Conservation (phyloP, 352 stramenopile genomes). For the Phytopythium ostracodes region DNA sequence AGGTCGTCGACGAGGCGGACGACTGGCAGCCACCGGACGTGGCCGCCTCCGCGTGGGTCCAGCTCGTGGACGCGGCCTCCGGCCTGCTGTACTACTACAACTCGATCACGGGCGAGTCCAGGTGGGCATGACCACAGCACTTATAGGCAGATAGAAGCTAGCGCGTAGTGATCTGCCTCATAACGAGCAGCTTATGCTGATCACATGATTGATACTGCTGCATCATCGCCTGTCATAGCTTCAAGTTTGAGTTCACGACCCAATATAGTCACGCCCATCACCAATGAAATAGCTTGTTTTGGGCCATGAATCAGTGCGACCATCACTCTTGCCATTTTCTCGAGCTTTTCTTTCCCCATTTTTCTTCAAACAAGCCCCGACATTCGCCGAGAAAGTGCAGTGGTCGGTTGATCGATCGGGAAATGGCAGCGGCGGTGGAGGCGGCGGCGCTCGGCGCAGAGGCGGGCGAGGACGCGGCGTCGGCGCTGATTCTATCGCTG, state of each 20-base stretch:
- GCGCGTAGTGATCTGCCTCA: not conserved
- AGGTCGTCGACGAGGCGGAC: slow-evolving; percentile 28
- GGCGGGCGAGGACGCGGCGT: slow-evolving; percentile 9
- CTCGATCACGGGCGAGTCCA: slow-evolving; percentile 56
- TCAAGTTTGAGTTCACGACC: not conserved
- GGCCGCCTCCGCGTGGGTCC: slow-evolving; percentile 39
- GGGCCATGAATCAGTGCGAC: not conserved
- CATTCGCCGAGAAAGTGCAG: not conserved
- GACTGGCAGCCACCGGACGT: slow-evolving; percentile 15
- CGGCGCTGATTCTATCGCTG: slow-evolving; percentile 18
- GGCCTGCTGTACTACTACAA: slow-evolving; percentile 80
- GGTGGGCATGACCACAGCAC: slow-evolving; percentile 48
- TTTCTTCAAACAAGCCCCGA: not conserved
- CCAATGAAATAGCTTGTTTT: not conserved
- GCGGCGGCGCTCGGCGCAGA: not conserved
- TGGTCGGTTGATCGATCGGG: not conserved
- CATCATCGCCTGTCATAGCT: no score
- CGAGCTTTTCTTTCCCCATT: not conserved
- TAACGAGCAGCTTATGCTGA: not conserved
- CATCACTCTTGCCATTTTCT: not conserved
- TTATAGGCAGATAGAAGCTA: no score
- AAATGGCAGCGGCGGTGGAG: not conserved
- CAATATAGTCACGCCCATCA: not conserved
- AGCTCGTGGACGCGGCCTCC: slow-evolving; percentile 53
- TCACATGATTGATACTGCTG: no score